Evolutionary conservation across 2,329 filamentous ascomycete genomes (phyloP).

Genomic region (Venturia effusa): DNA sequence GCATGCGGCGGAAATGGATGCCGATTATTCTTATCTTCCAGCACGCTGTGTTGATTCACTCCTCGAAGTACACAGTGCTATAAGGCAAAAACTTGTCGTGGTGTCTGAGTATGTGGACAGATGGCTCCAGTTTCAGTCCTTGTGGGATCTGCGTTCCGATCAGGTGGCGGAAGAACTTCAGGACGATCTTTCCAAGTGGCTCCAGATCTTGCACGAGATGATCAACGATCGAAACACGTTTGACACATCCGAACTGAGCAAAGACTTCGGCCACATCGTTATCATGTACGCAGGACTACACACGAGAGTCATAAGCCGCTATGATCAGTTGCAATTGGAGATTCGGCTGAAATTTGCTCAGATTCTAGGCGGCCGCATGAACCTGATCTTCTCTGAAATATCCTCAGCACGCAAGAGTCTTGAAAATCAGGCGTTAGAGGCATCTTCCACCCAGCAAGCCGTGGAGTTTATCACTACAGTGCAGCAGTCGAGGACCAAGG

Average conservation of each 20-base stretch:
- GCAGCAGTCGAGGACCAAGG: constrained; percentile 89
- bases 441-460: constrained; percentile 89
- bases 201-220: constrained; percentile 94
- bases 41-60: constrained; percentile 72
- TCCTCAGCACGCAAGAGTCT: constrained; percentile 83
- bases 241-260: constrained; percentile 89
- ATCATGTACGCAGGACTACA: constrained; percentile 99
- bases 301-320: constrained; percentile 96
- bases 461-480: constrained; percentile 98
- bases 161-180: constrained; percentile 89
- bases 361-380: constrained; percentile 80
- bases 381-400: constrained; percentile 84
- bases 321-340: constrained; percentile 99
- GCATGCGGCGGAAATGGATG: constrained; percentile 47
- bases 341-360: constrained; percentile 87
- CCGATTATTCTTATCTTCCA: constrained; percentile 73
- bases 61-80: constrained; percentile 65
- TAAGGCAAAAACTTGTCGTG: constrained; percentile 72
- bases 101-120: constrained; percentile 87
- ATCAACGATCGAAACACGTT: constrained; percentile 92
- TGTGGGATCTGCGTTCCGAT: constrained; percentile 95
- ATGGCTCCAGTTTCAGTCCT: constrained; percentile 95
- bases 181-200: constrained; percentile 83
- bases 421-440: constrained; percentile 84
- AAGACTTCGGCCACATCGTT: constrained; percentile 83